Base-by-base conservation (phyloP, 306 rosid genomes). In the Luffa aegyptiaca region DNA sequence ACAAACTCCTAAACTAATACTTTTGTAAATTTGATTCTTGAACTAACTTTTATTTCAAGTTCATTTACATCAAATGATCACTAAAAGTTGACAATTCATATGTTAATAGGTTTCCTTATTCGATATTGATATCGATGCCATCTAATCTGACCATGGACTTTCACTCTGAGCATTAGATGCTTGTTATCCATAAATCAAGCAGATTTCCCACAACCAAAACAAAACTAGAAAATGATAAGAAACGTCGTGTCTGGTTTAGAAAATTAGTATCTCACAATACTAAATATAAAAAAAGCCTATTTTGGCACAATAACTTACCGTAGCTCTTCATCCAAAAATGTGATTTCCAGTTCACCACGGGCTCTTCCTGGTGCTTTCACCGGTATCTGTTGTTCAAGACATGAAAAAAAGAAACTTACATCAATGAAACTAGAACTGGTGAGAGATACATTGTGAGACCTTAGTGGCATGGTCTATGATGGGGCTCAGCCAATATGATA, bases 351-450 rank as follows among this genome's bases (percentile, higher is more conserved):
- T 88, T 86, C 92, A 73, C 98, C 98, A 5, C 96, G 98, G 63
- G 96, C 94, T 80, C 87, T 92, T 33, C 36, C 98, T 72, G 97
- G 98, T n/a, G 96, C 97, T 83, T 94, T 94, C 49, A 94, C 55
- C 45, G 97, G 97, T 82, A 94, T 84, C 97, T 94, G 89, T 80
- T 73, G 11, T 52, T n/a, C 79, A 84, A 62, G 79, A 64, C 64
- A 76, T 53, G 76, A 45, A 58, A 68, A 52, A 26, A 26, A 26
- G 1, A 26, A 59, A 41, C 78, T 64, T 36, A 58, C 48, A 14
- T 49, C 21, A 17, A 75, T 20, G n/a, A 70, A 45, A 21, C n/a
- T 69, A 69, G 9, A 69, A 18, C 75, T 3, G 48, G 26, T 3
- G 73, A 37, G 48, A 37, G 48, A 37, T 64, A 0, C 31, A 17